phyloP scores from a whole-genome alignment of 1,284 basidiomycete species.

The Cutaneotrichosporon daszewskae region DNA sequence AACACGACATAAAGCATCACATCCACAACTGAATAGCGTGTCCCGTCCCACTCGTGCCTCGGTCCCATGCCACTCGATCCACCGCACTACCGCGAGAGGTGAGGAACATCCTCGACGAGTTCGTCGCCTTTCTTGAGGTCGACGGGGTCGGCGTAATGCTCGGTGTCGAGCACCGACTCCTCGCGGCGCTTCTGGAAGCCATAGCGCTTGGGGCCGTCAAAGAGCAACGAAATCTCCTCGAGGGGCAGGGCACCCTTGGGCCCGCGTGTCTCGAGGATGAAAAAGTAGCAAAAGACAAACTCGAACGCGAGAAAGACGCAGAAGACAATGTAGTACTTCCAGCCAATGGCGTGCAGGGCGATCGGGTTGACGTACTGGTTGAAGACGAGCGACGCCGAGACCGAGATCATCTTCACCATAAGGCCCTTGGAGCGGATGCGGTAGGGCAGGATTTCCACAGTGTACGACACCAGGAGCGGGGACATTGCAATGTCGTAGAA shows the following conservation, averaged over 20 bases:
- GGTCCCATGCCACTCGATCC: too few relatives aligned
- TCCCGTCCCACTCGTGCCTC: too few relatives aligned
- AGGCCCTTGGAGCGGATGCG: slow-evolving; percentile 68
- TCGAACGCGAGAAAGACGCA: slow-evolving; percentile 36
- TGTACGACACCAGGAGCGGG: slow-evolving; percentile 33
- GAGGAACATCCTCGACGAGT: too few relatives aligned
- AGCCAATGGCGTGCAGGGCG: slow-evolving; percentile 26
- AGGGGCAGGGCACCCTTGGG: slow-evolving; percentile 27
- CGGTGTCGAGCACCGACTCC: too few relatives aligned
- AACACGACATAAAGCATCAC: too few relatives aligned
- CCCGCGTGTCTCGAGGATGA: slow-evolving; percentile 39
- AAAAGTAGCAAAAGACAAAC: slow-evolving; percentile 43
- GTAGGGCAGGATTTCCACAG: slow-evolving; percentile 22
- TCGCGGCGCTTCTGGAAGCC: slow-evolving; percentile 17
- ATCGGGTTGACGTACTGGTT: slow-evolving; percentile 46
- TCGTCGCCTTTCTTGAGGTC: too few relatives aligned
- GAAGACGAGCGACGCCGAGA: slow-evolving; percentile 39
- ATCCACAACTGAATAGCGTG: too few relatives aligned
- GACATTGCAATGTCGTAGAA: slow-evolving; percentile 41
- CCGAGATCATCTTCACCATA: slow-evolving; percentile 51
- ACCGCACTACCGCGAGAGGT: too few relatives aligned
- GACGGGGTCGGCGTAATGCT: too few relatives aligned
- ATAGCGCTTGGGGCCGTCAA: slow-evolving; percentile 18
- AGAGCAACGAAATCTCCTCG: slow-evolving; percentile 39
- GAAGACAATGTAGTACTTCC: slow-evolving; percentile 41